Evolutionary conservation across 495 filamentous ascomycete genomes (phyloP), one percentile per base, ranked within the genome.

Genomic region (Arthonia radiata): DNA sequence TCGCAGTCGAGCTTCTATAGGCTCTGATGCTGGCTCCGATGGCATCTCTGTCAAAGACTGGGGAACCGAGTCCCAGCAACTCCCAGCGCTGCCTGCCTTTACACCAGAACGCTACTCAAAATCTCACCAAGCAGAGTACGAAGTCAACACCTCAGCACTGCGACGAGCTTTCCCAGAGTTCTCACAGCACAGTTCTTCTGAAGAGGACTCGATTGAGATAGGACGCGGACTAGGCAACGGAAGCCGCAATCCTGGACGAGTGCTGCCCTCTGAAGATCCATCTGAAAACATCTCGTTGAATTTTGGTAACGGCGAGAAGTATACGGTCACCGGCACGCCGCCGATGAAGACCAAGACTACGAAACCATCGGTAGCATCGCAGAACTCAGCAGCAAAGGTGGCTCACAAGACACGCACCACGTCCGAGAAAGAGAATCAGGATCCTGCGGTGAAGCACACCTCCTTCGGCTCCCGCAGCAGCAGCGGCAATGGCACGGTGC

Each of bases 261-360:
- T 7, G 6, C 11, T 22, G 7, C 11, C 19, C 7, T 22, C 19
- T 7, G 19, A 23, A 2, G 29, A 29, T 14, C 39, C 33, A 9
- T 39, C 38, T 14, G 24, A 40, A 26, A 22, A 17, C 13, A 28
- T 31, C 5, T 41, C 37, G 4, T 25, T 26, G n/a, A 38, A 38
- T 18, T 5, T 19, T 17, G 11, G 30, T 5, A 29, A 35, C 30
- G 35, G 47, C 42, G 44, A 38, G 26, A 31, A 41, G n/a, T 49
- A 46, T 30, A 42, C 44, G 18, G 27, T 48, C 9, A 46, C 46
- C 4, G 34, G 16, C 4, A 44, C 46, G 9, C 46, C 46, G 5
- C 37, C 43, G 5, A 25, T 23, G 1, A 30, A 33, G 4, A 8
- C 37, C 35, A 34, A 15, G 26, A 3, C 11, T 21, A n/a, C 41